phyloP scores from a whole-genome alignment of 495 filamentous ascomycete genomes.

The Penicillium maclennaniae region DNA sequence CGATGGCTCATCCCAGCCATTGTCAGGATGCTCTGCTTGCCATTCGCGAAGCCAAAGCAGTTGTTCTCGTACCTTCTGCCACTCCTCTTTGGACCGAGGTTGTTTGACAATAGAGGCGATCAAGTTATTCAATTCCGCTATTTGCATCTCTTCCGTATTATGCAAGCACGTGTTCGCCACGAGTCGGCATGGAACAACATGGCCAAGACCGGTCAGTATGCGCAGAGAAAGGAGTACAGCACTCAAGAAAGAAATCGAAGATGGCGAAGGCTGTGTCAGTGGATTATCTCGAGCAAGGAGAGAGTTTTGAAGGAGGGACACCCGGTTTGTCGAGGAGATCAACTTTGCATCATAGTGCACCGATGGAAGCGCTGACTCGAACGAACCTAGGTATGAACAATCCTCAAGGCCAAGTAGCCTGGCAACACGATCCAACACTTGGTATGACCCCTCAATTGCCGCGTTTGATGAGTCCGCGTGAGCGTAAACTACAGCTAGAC shows the following conservation, averaged over 20 bases:
- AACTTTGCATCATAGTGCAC: constrained; percentile 32
- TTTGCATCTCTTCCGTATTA: constrained; percentile 58
- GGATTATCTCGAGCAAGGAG: constrained; percentile 61
- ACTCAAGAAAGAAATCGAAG: constrained; percentile 61
- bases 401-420: constrained; percentile 58
- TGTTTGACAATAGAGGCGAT: constrained; percentile 52
- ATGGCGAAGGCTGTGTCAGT: constrained; percentile 60
- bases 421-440: constrained; percentile 57
- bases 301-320: constrained; percentile 48
- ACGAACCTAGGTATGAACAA: constrained; percentile 33
- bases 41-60: constrained; percentile 81
- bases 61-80: constrained; percentile 61
- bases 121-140: constrained; percentile 57
- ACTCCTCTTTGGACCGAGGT: constrained; percentile 60
- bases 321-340: constrained; percentile 43
- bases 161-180: constrained; percentile 42
- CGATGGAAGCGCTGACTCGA: constrained; percentile 22
- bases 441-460: constrained; percentile 58
- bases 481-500: constrained; percentile 68
- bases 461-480: constrained; percentile 56
- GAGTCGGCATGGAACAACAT: constrained; percentile 54
- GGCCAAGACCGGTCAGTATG: constrained; percentile 57
- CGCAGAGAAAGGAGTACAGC: constrained; percentile 65
- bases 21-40: constrained; percentile 50
- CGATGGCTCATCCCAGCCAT: constrained; percentile 18